Percentiles rank a stretch among this genome's conserved stretches.
phyloP scores from a whole-genome alignment of 768 basidiomycete species.

The Austroboletus festivus region DNA sequence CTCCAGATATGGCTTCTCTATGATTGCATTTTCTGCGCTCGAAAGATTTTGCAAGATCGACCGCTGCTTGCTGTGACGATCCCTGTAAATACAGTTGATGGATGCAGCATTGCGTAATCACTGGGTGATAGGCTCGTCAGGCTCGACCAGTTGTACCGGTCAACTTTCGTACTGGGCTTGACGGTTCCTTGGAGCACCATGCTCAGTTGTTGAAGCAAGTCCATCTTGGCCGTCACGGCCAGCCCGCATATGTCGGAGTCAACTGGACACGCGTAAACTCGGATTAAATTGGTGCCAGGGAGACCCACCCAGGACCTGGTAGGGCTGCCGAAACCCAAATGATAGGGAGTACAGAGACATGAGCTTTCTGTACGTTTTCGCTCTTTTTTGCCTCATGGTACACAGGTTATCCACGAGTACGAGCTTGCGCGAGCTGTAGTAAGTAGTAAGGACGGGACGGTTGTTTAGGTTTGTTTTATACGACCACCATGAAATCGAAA shows the following conservation, averaged over 20 bases:
- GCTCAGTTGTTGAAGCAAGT: constrained; percentile 71
- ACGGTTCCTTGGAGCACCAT: constrained; percentile 81
- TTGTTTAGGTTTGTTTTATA: constrained; percentile 28
- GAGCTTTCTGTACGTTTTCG: constrained; percentile 90
- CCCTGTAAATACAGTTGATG: constrained; percentile 89
- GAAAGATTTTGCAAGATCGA: constrained; percentile 89
- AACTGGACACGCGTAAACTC: constrained; percentile 44
- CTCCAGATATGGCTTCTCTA: constrained; percentile 76
- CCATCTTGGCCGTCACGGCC: constrained; percentile 65
- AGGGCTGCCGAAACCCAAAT: constrained; percentile 91
- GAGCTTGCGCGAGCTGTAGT: too few relatives aligned
- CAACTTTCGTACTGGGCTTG: constrained; percentile 76
- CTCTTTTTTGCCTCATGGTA: constrained; percentile 90
- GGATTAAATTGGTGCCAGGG: not conserved
- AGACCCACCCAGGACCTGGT: constrained; percentile 79
- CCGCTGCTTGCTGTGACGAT: constrained; percentile 63
- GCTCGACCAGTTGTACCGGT: constrained; percentile 5
- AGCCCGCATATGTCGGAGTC: constrained; percentile 81
- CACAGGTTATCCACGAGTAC: too few relatives aligned
- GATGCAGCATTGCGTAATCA: constrained; percentile 99
- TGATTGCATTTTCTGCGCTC: constrained; percentile 96
- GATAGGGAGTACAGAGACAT: constrained; percentile 86
- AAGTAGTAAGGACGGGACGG: too few relatives aligned
- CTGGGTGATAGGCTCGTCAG: constrained; percentile 57
- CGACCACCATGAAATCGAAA: constrained; percentile 16